Evolutionary conservation across 345 rosid species (phyloP).

Genomic region (Pistacia integerrima): DNA sequence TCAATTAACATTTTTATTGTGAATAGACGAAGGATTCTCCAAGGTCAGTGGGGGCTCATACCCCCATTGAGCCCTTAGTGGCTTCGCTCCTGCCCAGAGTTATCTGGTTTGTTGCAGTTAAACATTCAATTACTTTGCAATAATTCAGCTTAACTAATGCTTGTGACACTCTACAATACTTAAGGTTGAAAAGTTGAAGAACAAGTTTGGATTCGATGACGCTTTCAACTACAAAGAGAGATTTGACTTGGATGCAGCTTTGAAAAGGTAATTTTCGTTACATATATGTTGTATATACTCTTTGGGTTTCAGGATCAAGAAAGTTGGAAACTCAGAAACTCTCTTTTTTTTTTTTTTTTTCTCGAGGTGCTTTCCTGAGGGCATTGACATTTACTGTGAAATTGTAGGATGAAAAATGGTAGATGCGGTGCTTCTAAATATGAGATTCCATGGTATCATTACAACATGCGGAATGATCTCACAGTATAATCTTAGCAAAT

Average conservation of each 20-base stretch:
- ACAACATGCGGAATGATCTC: conserved; percentile 38
- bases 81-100: too few species aligned
- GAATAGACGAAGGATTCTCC: too few species aligned
- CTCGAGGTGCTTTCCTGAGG: conserved; percentile 35
- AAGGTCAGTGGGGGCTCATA: too few species aligned
- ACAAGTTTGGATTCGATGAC: conserved; percentile 61
- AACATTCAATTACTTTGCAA: too few species aligned
- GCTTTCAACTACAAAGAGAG: conserved; percentile 73
- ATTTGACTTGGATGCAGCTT: conserved; percentile 42
- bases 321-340: not conserved
- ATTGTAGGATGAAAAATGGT: conserved; percentile 43
- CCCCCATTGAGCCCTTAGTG: too few species aligned
- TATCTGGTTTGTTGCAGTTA: too few species aligned
- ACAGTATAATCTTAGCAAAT: conserved; percentile 25
- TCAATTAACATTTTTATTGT: too few species aligned
- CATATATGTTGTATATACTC: not conserved
- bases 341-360: not conserved
- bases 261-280: conserved; percentile 41
- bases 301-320: not conserved
- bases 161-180: too few species aligned
- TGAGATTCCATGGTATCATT: conserved; percentile 26
- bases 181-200: conserved; percentile 60
- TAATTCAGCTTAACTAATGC: too few species aligned
- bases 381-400: conserved; percentile 36
- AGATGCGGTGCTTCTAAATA: conserved; percentile 35